Percentiles rank a stretch among this genome's conserved stretches.
These are phyloP conservation scores for Lentinula sp. DNA, from an alignment of 768 basidiomycete genomes.

Conservation along the genomic window DNA sequence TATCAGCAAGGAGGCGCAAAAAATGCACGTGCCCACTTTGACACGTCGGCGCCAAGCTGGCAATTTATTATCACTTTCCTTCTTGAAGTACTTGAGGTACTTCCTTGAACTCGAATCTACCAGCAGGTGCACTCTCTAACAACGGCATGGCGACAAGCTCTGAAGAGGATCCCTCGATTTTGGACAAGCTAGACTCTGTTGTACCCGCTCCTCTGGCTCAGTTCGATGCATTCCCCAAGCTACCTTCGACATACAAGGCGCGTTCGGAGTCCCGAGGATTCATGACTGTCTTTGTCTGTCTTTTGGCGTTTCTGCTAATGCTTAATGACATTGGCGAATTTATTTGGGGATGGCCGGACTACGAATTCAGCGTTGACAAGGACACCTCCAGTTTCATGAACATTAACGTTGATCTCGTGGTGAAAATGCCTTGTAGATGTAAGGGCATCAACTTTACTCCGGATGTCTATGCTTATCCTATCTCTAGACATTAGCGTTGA, in stretches of 20 bases:
- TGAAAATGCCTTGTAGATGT: constrained; percentile 93
- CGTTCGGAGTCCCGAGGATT: constrained; percentile 78
- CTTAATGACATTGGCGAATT: constrained; percentile 89
- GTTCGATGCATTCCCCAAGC: constrained; percentile 86
- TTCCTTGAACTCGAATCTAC: no score
- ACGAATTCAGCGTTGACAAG: constrained; percentile 81
- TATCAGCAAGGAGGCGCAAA: not conserved
- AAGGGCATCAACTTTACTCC: constrained; percentile 24
- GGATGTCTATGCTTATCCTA: not conserved
- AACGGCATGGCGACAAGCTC: not conserved
- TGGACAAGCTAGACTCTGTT: constrained; percentile 58
- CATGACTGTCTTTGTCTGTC: constrained; percentile 64
- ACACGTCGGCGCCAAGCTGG: constrained; percentile 4
- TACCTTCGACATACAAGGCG: constrained; percentile 74
- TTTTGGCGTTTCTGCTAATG: constrained; percentile 67
- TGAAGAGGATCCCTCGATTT: constrained; percentile 31
- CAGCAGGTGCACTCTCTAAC: not conserved
- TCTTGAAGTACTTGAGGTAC: no score
- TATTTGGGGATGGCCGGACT: constrained; percentile 90
- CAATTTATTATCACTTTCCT: not conserved
- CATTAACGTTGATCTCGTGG: constrained; percentile 88
- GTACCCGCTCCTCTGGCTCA: constrained; percentile 60
- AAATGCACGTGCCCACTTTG: not conserved
- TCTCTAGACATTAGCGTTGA: constrained; percentile 76
- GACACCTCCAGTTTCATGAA: constrained; percentile 57